Evolutionary conservation across 345 rosid species (phyloP), one percentile per base, ranked within the genome.

Genomic region (Cardamine resedifolia): DNA sequence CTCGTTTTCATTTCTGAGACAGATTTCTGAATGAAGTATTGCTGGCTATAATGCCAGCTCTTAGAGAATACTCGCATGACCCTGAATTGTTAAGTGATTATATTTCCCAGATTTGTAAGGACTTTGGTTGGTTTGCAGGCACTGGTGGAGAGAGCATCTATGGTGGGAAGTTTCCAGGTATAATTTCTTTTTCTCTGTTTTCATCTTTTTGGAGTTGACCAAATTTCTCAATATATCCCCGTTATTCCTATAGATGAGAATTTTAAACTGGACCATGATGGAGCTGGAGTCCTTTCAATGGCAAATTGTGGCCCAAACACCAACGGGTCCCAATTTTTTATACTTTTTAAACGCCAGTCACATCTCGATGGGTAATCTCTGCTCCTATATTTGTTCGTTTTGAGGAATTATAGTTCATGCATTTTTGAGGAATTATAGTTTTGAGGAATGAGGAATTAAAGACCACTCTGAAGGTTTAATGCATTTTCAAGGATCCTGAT

Each of bases 61-160:
- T n/a, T n/a, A n/a, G n/a, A n/a, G n/a, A n/a, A n/a, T n/a, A n/a
- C n/a, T 73, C 56, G 70, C 77, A 81, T 79, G 78, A 75, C 81
- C 75, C 82, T 68, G 62, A 75, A n/a, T n/a, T n/a, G n/a, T n/a
- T 75, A 73, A 63, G 81, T 68, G 67, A 75, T 77, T 73, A 60
- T 64, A 72, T 78, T 77, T 81, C 81, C 83, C 78, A 69, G 83
- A 88, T 67, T 68, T 81, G 79, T 82, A 82, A 86, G 83, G 84
- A 81, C 64, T 81, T 83, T 84, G 58, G 77, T 85, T 95, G 86
- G 81, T 85, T 85, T 88, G 90, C 92, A 96, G 99, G 98, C 87
- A 90, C 99, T 64, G 99, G 99, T 63, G 99, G 99, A 70, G 98
- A 96, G 83, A 90, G 98, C 72, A 90, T 92, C 71, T 96, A 87